These are phyloP conservation scores for Chaetomium cochliodes DNA, from an alignment of 495 filamentous ascomycete species.

Conservation along the genomic window DNA sequence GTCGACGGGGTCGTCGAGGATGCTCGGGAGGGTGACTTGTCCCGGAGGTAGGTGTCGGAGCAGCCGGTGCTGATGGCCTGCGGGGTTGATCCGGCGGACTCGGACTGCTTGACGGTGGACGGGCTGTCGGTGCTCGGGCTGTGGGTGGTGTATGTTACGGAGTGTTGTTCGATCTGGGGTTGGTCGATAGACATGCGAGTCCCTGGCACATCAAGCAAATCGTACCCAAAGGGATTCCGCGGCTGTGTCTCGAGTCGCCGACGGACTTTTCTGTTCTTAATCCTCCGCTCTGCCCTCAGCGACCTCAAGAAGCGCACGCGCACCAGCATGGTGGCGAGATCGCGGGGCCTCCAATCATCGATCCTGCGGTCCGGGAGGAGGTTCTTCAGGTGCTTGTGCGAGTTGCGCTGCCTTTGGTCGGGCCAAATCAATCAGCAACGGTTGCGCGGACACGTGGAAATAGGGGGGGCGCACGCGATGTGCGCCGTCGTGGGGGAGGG, in stretches of 20 bases:
- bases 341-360: constrained; percentile 38
- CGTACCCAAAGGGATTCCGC: not conserved
- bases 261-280: constrained; percentile 25
- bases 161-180: constrained; percentile 10
- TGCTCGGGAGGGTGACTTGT: constrained; percentile 32
- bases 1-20: constrained; percentile 29
- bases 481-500: not conserved
- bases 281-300: constrained; percentile 30
- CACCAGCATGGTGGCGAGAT: constrained; percentile 33
- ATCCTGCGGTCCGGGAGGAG: constrained; percentile 38
- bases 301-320: constrained; percentile 37
- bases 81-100: constrained; percentile 29
- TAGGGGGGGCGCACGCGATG: not conserved
- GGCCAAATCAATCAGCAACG: constrained; percentile 12
- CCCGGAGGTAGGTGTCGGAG: constrained; percentile 26
- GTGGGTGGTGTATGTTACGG: constrained; percentile 7
- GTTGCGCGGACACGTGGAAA: not conserved
- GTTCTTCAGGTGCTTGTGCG: constrained; percentile 38
- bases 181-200: constrained; percentile 7
- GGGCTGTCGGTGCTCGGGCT: constrained; percentile 15
- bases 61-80: constrained; percentile 24
- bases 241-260: constrained; percentile 21
- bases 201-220: not conserved
- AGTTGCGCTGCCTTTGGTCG: constrained; percentile 35
- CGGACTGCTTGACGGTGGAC: constrained; percentile 22